Evolutionary conservation across 768 basidiomycete genomes (phyloP), one percentile per base, ranked within the genome.

Genomic region (Calocybe gangraenosa): DNA sequence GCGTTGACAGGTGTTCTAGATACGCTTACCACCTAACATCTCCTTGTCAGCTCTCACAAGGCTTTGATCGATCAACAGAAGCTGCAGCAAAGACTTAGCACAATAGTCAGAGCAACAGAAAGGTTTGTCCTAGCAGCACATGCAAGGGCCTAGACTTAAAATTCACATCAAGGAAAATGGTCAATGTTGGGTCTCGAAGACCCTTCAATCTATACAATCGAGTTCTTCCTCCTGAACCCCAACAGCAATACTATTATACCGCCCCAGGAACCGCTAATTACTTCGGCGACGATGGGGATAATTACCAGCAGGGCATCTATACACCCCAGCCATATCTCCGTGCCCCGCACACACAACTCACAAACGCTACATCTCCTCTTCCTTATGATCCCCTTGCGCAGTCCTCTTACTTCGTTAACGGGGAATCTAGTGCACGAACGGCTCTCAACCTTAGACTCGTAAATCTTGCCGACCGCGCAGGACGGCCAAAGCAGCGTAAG

Each of bases 181-280:
- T 58, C 22, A 60, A 58, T 37, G 53, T 59, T 15, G 46, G 34
- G 40, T 55, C 58, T 9, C 54, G 53, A 47, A 54, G 57, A n/a
- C 58, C 58, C 14, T 59, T 59, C 52, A 59, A 59, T 42, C 54
- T 59, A 17, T 56, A 59, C 46, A 54, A 58, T 32, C 46, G 43
- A 48, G 21, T 18, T 1, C 33, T 51, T 13, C 46, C 44, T 2
- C 22, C 44, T 15, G 44, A 50, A 17, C 7, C 32, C 0, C 41
- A 22, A 32, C 30, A 25, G 9, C 32, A 32, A 5, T 22, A 32
- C 17, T 32, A 19, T 37, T 17, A 39, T 28, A 11, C 25, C 6
- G 25, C 6, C 5, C 5, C 5, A 6, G 25, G 11, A 28, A 28
- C 25, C 22, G n/a, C 18, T 5, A 28, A 11, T 11, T 11, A 5